These are phyloP conservation scores for Cantharellus anzutake DNA, from an alignment of 768 basidiomycete genomes.

Conservation along the genomic window DNA sequence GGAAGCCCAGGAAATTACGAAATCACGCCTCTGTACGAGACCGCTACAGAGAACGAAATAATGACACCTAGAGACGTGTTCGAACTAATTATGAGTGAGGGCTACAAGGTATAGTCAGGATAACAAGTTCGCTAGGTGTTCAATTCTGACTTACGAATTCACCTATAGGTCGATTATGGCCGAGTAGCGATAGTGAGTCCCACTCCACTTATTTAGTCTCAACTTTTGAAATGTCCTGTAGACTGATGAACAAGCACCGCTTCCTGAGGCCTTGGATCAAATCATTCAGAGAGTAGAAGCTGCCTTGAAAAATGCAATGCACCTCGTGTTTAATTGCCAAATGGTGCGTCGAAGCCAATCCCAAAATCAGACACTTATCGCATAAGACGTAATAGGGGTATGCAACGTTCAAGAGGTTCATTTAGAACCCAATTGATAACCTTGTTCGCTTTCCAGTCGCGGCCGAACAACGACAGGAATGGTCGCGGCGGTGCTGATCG, in stretches of 20 bases:
- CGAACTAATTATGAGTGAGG: constrained; percentile 50
- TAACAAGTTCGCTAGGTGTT: background rate
- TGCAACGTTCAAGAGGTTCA: too few species aligned
- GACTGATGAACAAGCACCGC: constrained; percentile 94
- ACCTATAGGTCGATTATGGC: constrained; percentile 54
- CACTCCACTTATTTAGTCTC: constrained; percentile 5
- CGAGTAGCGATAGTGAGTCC: constrained; percentile 72
- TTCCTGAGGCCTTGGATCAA: constrained; percentile 69
- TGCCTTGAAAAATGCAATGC: constrained; percentile 34
- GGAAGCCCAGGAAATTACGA: constrained; percentile 77
- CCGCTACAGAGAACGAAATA: constrained; percentile 58
- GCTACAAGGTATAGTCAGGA: constrained; percentile 37
- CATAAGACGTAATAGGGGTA: too few species aligned
- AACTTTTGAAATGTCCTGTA: constrained; percentile 17
- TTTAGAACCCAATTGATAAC: too few species aligned
- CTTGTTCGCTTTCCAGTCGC: constrained; percentile 10
- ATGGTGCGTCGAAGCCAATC: constrained; percentile 30
- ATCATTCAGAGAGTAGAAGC: constrained; percentile 50
- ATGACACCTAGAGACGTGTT: constrained; percentile 78
- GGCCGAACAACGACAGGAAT: constrained; percentile 84
- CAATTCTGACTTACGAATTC: background rate
- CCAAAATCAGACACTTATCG: background rate
- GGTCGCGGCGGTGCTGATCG: constrained; percentile 75
- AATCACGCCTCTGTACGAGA: constrained; percentile 92
- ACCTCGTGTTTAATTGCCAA: constrained; percentile 92